Evolutionary conservation across 1,139 yeast genomes (phyloP), one percentile per base, ranked within the genome.

Genomic region (Magnusiomyces sp.): DNA sequence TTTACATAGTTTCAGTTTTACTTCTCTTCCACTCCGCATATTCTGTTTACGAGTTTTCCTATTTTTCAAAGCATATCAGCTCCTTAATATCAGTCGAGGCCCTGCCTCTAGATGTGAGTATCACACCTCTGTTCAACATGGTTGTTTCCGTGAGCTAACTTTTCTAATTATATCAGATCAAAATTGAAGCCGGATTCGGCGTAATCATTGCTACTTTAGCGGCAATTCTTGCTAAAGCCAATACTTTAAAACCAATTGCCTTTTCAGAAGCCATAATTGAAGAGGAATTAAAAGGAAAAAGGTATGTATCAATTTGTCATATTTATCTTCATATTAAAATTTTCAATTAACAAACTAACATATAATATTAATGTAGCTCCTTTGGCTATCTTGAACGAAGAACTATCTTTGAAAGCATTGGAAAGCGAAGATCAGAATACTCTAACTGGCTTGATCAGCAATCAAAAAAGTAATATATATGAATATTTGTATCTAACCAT

Each of bases 11-110:
- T 11, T 61, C 68, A 3, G 52, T 51, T 10, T 38, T 60, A 42
- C 54, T 64, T n/a, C 55, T 67, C 34, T 40, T 59, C 17, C 71
- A 67, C 51, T 53, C 64, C 11, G 64, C 65, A 2, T 67, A 65
- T 49, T 67, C 71, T 16, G 63, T 67, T n/a, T 62, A 63, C 48
- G 71, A 67, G 52, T 61, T 61, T 49, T 60, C 64, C 10, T 54
- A 58, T 43, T 52, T 60, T 46, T 50, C 59, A 43, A 63, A 64
- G 50, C 58, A 56, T 31, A 14, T 31, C 17, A 44, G 47, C 16
- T 51, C 59, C 13, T 50, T 59, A 9, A 43, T 50, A 13, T 43
- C 56, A 48, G 49, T 50, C 20, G 52, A 54, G 11, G 54, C 50
- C n/a, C 52, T 62, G 27, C 66, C 66, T 16, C 40, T 60, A 19